Conservation (phyloP, 1,284 basidiomycete species). For the Athelia psychrophila region DNA sequence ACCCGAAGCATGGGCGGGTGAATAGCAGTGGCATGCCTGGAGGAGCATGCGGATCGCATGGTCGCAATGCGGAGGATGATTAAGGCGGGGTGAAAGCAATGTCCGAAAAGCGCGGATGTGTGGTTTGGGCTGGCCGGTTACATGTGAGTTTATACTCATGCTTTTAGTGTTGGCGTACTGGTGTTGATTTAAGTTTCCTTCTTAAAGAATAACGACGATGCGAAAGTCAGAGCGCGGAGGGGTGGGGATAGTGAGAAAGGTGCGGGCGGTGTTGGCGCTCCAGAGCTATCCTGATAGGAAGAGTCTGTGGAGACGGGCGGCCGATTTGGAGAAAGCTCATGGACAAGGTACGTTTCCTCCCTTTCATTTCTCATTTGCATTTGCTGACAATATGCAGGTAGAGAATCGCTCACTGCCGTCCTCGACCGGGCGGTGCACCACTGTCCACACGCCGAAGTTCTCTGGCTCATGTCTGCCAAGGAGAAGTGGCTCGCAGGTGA, state of each 20-base stretch:
- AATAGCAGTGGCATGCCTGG: slow-evolving; percentile 96
- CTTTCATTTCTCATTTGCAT: slow-evolving; percentile 1
- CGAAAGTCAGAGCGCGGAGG: slow-evolving; percentile 87
- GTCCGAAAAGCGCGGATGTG: slow-evolving; percentile 94
- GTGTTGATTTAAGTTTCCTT: slow-evolving; percentile 7
- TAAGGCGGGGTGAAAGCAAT: slow-evolving; percentile 92
- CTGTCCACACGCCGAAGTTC: slow-evolving; percentile 91
- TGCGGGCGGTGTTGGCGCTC: slow-evolving; percentile 84
- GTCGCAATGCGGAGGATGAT: slow-evolving; percentile 94
- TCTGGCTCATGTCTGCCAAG: slow-evolving; percentile 98
- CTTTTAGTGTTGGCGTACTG: background rate
- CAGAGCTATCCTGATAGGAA: slow-evolving; percentile 88
- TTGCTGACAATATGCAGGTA: slow-evolving; percentile 21
- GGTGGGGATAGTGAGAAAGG: slow-evolving; percentile 76
- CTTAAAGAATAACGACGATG: slow-evolving; percentile 76
- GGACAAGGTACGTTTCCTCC: slow-evolving; percentile 54
- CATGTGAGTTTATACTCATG: slow-evolving; percentile 67
- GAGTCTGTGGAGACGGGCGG: slow-evolving; percentile 86
- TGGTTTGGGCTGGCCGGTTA: slow-evolving; percentile 93
- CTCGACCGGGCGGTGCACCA: slow-evolving; percentile 82
- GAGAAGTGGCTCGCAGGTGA: slow-evolving; percentile 92
- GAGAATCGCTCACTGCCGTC: slow-evolving; percentile 81
- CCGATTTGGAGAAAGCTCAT: slow-evolving; percentile 88
- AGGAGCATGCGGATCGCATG: slow-evolving; percentile 96
- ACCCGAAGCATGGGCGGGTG: slow-evolving; percentile 98